Evolutionary conservation across 2,329 filamentous ascomycete genomes (phyloP).

Genomic region (Pseudogymnoascus sp.): DNA sequence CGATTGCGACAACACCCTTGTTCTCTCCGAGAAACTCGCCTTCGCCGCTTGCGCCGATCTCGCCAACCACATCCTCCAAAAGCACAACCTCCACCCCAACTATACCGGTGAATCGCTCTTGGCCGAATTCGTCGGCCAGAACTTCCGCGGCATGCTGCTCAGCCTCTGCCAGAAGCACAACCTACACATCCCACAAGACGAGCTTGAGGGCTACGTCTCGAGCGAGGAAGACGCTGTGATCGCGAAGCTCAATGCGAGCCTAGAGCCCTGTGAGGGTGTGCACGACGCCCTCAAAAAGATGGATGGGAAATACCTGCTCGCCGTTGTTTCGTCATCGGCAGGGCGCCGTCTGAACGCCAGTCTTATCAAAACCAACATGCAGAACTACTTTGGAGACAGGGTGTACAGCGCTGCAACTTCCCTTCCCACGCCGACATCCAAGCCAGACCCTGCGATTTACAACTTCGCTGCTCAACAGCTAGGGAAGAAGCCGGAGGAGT

Average conservation of each 20-base stretch:
- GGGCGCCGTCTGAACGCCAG: constrained; percentile 69
- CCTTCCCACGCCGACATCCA: constrained; percentile 70
- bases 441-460: constrained; percentile 88
- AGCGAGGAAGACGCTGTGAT: constrained; percentile 79
- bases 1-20: constrained; percentile 85
- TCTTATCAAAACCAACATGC: constrained; percentile 70
- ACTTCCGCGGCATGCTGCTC: constrained; percentile 86
- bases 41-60: constrained; percentile 87
- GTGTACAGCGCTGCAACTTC: constrained; percentile 79
- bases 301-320: constrained; percentile 58
- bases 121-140: constrained; percentile 82
- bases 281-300: constrained; percentile 60
- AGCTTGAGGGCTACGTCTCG: constrained; percentile 65
- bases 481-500: constrained; percentile 61
- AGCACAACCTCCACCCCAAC: constrained; percentile 52
- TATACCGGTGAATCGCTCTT: constrained; percentile 77
- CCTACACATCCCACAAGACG: constrained; percentile 59
- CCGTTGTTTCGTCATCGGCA: constrained; percentile 75
- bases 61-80: constrained; percentile 74
- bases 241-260: constrained; percentile 61
- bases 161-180: constrained; percentile 67
- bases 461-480: constrained; percentile 66
- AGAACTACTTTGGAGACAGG: constrained; percentile 70
- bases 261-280: constrained; percentile 60
- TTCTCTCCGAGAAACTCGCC: constrained; percentile 81